A percentile compares a stretch with the other conserved stretches of the same genome.
These are phyloP conservation scores for Talaromyces marneffei DNA, from an alignment of 2,329 filamentous ascomycete genomes.

Conservation along the genomic window DNA sequence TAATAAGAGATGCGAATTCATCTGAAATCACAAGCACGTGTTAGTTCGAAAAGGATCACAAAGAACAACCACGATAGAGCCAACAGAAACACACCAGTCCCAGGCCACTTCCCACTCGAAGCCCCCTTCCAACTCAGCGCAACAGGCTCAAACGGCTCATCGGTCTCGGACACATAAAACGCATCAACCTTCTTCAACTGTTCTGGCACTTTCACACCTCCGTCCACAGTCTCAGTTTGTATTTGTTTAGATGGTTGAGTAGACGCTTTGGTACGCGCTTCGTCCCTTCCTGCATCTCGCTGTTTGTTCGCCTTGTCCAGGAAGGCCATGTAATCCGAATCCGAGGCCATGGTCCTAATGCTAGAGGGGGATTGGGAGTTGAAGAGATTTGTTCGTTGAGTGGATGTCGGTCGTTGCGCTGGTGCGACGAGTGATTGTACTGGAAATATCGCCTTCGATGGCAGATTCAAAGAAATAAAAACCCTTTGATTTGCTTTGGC, in stretches of 20 bases:
- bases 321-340: slow-evolving; percentile 79
- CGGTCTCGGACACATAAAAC: slow-evolving; percentile 74
- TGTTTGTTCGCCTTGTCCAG: slow-evolving; percentile 81
- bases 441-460: not conserved
- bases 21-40: slow-evolving; percentile 40
- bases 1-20: slow-evolving; percentile 63
- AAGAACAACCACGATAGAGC: not conserved
- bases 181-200: slow-evolving; percentile 52
- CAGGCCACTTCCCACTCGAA: slow-evolving; percentile 29
- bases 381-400: not conserved
- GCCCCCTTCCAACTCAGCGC: slow-evolving; percentile 53
- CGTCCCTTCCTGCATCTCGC: slow-evolving; percentile 29
- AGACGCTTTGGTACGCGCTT: slow-evolving; percentile 16
- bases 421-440: not conserved
- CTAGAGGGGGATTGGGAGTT: not conserved
- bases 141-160: slow-evolving; percentile 79
- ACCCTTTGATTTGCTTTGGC: not conserved
- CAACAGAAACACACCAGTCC: slow-evolving; percentile 24
- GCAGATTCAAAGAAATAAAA: not conserved
- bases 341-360: slow-evolving; percentile 47
- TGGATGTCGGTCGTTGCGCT: not conserved
- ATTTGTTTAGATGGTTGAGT: slow-evolving; percentile 23
- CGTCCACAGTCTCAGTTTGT: slow-evolving; percentile 37
- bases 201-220: slow-evolving; percentile 55
- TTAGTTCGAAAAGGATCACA: not conserved